Percentiles rank a stretch among this genome's conserved stretches.
Conservation (phyloP, 1,139 yeast species). For the Yamadazyma taylorii region DNA sequence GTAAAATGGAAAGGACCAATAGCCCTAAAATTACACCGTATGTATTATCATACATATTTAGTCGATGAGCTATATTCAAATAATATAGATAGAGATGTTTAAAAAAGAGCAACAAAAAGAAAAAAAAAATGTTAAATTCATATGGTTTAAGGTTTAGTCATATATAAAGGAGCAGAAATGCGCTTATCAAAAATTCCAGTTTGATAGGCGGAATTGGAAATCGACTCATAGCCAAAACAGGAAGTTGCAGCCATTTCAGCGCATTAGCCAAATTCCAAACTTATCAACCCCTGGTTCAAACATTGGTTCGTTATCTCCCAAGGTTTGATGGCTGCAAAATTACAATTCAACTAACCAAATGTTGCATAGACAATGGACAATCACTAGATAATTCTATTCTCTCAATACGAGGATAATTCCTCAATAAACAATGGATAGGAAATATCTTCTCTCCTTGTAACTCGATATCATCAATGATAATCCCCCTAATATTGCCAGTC, state of each 20-base stretch:
- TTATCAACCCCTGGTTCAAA: no score
- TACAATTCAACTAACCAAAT: constrained; percentile 2
- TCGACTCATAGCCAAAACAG: not conserved
- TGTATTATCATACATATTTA: no score
- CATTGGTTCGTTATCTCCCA: no score
- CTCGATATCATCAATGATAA: constrained; percentile 34
- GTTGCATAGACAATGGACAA: constrained; percentile 10
- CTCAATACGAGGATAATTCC: constrained; percentile 37
- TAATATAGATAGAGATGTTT: no score
- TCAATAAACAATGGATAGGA: constrained; percentile 30
- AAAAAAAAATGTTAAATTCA: not conserved
- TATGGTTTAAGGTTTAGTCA: not conserved
- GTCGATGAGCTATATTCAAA: no score
- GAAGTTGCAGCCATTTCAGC: no score
- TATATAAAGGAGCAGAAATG: not conserved
- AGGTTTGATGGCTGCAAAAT: not conserved
- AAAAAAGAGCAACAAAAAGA: not conserved
- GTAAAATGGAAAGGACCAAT: no score
- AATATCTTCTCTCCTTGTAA: constrained; percentile 34
- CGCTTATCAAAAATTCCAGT: not conserved
- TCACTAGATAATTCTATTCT: constrained; percentile 31
- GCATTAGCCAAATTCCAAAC: no score
- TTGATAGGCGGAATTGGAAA: not conserved
- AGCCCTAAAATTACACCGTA: no score
- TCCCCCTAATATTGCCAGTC: constrained; percentile 33